Base-by-base conservation (phyloP, 2,329 filamentous ascomycete species). In the Penicillium sp. region DNA sequence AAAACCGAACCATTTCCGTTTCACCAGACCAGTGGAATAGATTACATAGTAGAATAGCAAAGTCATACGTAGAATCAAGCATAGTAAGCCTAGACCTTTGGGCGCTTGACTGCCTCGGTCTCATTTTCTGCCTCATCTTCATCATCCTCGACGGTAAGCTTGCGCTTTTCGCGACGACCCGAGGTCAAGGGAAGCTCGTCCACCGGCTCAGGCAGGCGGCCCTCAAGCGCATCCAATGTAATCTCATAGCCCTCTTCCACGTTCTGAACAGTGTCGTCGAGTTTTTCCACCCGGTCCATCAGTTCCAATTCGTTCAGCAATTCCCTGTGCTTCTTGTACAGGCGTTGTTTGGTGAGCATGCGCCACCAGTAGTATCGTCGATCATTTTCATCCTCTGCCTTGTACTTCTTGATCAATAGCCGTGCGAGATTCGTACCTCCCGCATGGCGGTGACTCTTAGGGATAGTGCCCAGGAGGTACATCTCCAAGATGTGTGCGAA, bases 341-440 rank as follows among this genome's bases (percentile, higher is more conserved):
- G 73, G 14, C 81, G 73, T 54, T 83, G 77, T 63, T 85, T 85
- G 28, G 79, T 73, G 24, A 82, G 74, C 55, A 84, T 68, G 5
- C 81, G 74, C 81, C 81, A 85, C 69, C 82, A 82, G 64, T 81
- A 84, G 65, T 82, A 85, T 26, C 73, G 71, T 10, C 77, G 69
- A 56, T 85, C 81, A 51, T 79, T 71, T 35, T 74, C 71, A 49
- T 82, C 74, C 2, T 71, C 69, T 0, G 75, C 62, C 20, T 67
- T 67, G 23, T 65, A 65, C 44, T 73, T 72, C 50, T 72, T 72
- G 43, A 73, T 72, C 28, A 71, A 59, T 59, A 80, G 50, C 65
- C 77, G 67, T 63, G 80, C 61, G 65, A 77, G 55, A 66, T 80
- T 69, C 68, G 76, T 59, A 61, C 75, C 62, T 49, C 75, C 59